A percentile compares a stretch with the other conserved stretches of the same genome.
Conservation (phyloP, 2,329 filamentous ascomycete genomes). For the Gnomoniopsis smithogilvyi region DNA sequence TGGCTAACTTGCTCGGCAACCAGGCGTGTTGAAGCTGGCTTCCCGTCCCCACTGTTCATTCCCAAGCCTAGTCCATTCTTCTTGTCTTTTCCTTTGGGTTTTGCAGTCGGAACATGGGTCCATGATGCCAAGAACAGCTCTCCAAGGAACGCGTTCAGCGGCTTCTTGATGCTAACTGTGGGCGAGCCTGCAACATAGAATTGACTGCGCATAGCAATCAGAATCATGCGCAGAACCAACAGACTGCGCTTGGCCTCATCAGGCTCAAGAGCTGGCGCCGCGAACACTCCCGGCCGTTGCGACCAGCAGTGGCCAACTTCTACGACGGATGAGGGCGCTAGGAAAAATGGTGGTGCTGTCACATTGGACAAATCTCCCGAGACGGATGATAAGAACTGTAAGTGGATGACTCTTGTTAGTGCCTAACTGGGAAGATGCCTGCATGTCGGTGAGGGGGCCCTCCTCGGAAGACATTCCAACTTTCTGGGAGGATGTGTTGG, state of each 20-base stretch:
- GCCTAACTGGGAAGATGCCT: neutral
- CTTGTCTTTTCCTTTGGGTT: neutral
- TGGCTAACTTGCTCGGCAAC: conserved; percentile 50
- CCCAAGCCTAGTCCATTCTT: neutral
- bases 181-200: conserved; percentile 45
- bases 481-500: no score
- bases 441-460: neutral
- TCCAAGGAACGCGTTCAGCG: conserved; percentile 50
- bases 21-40: conserved; percentile 27
- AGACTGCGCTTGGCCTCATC: conserved; percentile 41
- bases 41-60: conserved; percentile 28
- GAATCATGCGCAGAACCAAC: conserved; percentile 44
- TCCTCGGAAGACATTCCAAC: neutral
- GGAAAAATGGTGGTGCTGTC: conserved; percentile 47
- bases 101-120: conserved; percentile 26
- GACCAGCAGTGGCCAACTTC: conserved; percentile 51
- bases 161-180: conserved; percentile 48
- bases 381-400: conserved; percentile 32
- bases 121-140: conserved; percentile 45
- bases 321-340: conserved; percentile 46
- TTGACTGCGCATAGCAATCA: conserved; percentile 43
- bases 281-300: conserved; percentile 44
- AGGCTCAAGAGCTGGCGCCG: conserved; percentile 42
- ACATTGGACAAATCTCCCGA: conserved; percentile 51
- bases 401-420: neutral